Evolutionary conservation across 805 yeast species (phyloP), one percentile per base, ranked within the genome.

Genomic region (Saccharomyces eubayanus): DNA sequence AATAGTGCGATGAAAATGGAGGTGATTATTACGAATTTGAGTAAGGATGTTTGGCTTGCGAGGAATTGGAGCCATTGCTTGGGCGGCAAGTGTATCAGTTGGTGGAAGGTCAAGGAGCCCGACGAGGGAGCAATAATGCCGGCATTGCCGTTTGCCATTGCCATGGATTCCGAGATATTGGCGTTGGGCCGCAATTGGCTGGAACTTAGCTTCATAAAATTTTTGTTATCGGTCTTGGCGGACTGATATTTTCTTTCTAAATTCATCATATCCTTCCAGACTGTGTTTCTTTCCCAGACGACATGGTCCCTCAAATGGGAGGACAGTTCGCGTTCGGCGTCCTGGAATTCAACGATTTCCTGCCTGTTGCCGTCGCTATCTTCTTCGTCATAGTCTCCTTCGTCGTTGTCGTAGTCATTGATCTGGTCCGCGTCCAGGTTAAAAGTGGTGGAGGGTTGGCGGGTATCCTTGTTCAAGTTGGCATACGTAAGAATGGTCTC

Each of bases 241-340:
- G 89, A 89, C 62, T 90, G 92, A 0, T 91, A 76, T 62, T 87
- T 87, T 60, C 96, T 79, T 67, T 91, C 97, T 62, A 91, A 71
- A 24, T 94, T 92, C 66, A 92, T 85, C 85, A 92, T 84, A 69
- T 92, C 97, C 66, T 94, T 84, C 99, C 99, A 92, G 29, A 92
- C 97, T 0, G 97, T 92, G 68, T 90, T 90, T 69, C 99, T 80
- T 72, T 92, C 98, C 95, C 97, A 92, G 20, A 91, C 96, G 36
- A 92, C 87, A 68, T 92, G 96, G 63, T 92, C 99, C 58, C 97
- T 77, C 58, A 92, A 72, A 72, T 81, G 78, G 55, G 80, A 64
- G 52, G 77, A 71, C 46, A 83, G 69, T 69, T 77, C 81, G 45
- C 66, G 62, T 51, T 72, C 73, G 0, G 91, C 87, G 47, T 62